Evolutionary conservation across 192 early-diverging fungal genomes (phyloP), one percentile per base, ranked within the genome.

Genomic region (Entophlyctis helioformis): DNA sequence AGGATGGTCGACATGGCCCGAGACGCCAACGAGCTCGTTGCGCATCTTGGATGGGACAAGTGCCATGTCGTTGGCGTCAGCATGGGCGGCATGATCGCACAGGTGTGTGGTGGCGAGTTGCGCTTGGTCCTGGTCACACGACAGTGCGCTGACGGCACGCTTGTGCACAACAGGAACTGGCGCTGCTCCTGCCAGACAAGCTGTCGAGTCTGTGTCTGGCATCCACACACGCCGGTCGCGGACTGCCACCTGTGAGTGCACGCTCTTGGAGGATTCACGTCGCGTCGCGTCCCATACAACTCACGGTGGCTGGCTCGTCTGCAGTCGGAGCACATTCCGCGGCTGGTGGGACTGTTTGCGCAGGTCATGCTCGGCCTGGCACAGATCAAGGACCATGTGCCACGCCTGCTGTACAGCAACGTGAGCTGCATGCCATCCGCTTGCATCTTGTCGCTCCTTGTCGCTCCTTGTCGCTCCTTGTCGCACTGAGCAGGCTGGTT

Each of bases 1-100:
- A 77, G 72, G 19, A 82, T 84, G n/a, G 61, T 72, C n/a, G 84
- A 84, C 56, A 72, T 90, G 72, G 85, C 85, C 1, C 53, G 59
- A 8, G 87, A 90, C 46, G 71, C 78, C 0, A 49, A 63, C 5
- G 68, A 74, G 4, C 57, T 90, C 13, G 48, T 87, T 39, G 72
- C 81, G 39, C 71, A 72, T n/a, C 48, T 90, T 13, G 80, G 68
- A 0, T 90, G 87, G 87, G 39, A 56, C 5, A 50, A 73, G 19
- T 56, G 85, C 18, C 81, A 90, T 51, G 26, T 87, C 12, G 79
- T 82, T 33, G 87, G 87, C 11, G 67, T 90, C 3, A 87, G 85
- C 0, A 65, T 90, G 71, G 87, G 87, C 18, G 84, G 83, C 20
- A 90, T 90, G 87, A 81, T 90, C 45, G 69, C 84, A 0, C 74